Conservation (phyloP, 371 early-diverging fungal genomes). For the Rhizopus stolonifer region DNA sequence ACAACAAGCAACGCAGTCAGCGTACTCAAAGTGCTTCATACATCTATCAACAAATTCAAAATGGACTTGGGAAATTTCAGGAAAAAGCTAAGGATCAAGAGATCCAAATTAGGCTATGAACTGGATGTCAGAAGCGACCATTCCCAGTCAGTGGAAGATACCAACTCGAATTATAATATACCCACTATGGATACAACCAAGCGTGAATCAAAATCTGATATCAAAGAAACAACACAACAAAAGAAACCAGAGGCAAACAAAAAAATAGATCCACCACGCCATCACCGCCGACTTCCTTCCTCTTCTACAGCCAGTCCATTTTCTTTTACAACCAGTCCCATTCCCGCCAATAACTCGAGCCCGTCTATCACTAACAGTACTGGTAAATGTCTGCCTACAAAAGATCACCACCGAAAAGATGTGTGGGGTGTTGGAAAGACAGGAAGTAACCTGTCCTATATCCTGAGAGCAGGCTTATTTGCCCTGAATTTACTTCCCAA, state of each 20-base stretch:
- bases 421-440: constrained; percentile 64
- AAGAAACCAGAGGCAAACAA: background rate
- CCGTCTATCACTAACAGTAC: background rate
- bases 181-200: background rate
- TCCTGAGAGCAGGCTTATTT: constrained; percentile 67
- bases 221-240: background rate
- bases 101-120: constrained; percentile 47
- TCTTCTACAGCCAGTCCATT: background rate
- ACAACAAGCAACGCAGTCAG: constrained; percentile 45
- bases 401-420: constrained; percentile 32
- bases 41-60: constrained; percentile 60
- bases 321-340: background rate
- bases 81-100: constrained; percentile 38
- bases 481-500: constrained; percentile 69
- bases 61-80: constrained; percentile 57
- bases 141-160: constrained; percentile 23
- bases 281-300: constrained; percentile 13
- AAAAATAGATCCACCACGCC: constrained; percentile 1
- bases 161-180: constrained; percentile 1
- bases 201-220: background rate
- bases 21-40: constrained; percentile 53
- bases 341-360: background rate
- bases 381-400: background rate
- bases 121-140: constrained; percentile 55
- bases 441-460: constrained; percentile 59